Evolutionary conservation across 768 basidiomycete species (phyloP).

Genomic region (Paxillus ammoniavirescens): DNA sequence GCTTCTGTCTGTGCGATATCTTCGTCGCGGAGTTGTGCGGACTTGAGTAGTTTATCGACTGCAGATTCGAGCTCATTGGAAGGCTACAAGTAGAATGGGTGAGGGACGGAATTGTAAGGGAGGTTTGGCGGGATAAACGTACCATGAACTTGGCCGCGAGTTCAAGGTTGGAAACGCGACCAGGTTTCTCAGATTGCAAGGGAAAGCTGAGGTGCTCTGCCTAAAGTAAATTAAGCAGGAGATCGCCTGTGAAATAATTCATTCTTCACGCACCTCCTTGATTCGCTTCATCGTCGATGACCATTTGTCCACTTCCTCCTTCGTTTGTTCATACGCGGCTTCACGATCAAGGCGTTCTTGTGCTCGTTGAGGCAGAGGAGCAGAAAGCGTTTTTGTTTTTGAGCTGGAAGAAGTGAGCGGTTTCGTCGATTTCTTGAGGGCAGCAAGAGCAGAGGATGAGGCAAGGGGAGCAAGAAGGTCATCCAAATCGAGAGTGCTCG

Average conservation of each 20-base stretch:
- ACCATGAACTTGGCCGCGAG: constrained; percentile 86
- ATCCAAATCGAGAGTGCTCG: constrained; percentile 57
- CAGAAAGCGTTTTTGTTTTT: constrained; percentile 64
- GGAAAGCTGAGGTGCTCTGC: constrained; percentile 89
- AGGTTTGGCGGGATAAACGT: constrained; percentile 6
- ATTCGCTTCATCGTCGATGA: constrained; percentile 88
- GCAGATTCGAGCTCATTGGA: constrained; percentile 82
- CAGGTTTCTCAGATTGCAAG: constrained; percentile 59
- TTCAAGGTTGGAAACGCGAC: constrained; percentile 67
- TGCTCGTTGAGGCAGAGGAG: constrained; percentile 81
- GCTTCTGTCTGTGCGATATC: constrained; percentile 79
- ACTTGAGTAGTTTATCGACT: constrained; percentile 75
- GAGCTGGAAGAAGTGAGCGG: constrained; percentile 51
- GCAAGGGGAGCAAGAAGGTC: constrained; percentile 77
- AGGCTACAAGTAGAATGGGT: constrained; percentile 46
- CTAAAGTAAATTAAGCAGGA: constrained; percentile 34
- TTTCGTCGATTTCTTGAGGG: constrained; percentile 71
- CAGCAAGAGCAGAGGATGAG: constrained; percentile 55
- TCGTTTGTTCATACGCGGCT: constrained; percentile 93
- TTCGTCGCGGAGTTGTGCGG: constrained; percentile 79
- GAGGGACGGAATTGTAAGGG: neutral
- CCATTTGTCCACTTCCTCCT: constrained; percentile 93
- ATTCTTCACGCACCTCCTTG: constrained; percentile 58
- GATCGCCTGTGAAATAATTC: neutral
- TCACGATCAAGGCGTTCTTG: constrained; percentile 91